Evolutionary conservation across 257 asterid genomes (phyloP).

Genomic region (Parsonsia alboflavescens): DNA sequence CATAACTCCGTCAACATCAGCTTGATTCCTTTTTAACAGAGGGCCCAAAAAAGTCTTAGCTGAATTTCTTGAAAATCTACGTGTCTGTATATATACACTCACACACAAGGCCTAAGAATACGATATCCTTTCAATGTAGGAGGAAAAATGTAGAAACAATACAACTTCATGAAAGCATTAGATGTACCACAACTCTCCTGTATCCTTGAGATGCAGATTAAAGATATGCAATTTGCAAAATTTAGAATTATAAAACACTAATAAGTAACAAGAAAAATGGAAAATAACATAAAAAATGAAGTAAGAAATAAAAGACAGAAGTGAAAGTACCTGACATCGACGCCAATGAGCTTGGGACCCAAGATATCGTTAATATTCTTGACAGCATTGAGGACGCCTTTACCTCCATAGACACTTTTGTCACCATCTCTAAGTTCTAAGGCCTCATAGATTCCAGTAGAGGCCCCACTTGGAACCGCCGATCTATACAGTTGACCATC

Average conservation of each 20-base stretch:
- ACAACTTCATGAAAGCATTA: not conserved
- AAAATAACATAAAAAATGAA: not conserved
- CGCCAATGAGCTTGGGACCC: slow-evolving; percentile 86
- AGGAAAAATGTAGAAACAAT: not conserved
- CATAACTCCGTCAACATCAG: slow-evolving; percentile 74
- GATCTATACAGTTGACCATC: slow-evolving; percentile 73
- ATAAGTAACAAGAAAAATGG: slow-evolving; percentile 4
- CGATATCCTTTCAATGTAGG: not conserved
- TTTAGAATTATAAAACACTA: not conserved
- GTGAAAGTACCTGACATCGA: slow-evolving; percentile 70
- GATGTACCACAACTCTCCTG: not conserved
- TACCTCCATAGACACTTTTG: slow-evolving; percentile 78
- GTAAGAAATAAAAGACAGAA: not conserved
- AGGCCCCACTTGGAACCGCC: slow-evolving; percentile 99
- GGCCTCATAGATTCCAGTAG: slow-evolving; percentile 98
- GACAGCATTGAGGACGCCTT: slow-evolving; percentile 88
- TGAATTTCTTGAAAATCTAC: not conserved
- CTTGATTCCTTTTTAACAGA: slow-evolving; percentile 57
- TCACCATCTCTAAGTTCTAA: slow-evolving; percentile 94
- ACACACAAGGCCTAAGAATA: not conserved
- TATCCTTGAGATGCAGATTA: not conserved
- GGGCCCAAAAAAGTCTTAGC: not conserved
- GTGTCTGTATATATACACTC: not conserved
- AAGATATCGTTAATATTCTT: slow-evolving; percentile 58
- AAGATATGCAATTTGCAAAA: not conserved